Evolutionary conservation across 257 asterid species (phyloP), one percentile per base, ranked within the genome.

Genomic region (Nicotiana sylvestris): DNA sequence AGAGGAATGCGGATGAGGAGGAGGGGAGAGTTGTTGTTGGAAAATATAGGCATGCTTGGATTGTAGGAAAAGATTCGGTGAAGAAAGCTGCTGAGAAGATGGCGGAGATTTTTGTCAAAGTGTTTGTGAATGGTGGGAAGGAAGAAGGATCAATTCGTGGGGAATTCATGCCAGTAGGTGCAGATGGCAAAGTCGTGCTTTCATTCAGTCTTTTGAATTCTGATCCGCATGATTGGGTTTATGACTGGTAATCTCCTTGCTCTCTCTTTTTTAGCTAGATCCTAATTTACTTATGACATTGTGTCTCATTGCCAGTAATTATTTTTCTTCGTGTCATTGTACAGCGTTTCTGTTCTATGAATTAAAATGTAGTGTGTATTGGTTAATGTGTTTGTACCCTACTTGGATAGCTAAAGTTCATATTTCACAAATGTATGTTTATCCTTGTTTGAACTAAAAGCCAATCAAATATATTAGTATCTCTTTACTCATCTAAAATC

Each of bases 151-250:
- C 91, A 4, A 90, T 96, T 80, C 85, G 85, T 60, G 97, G 93
- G 81, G 99, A 93, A 91, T 94, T 96, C 89, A 94, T 96, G 98
- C 99, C 98, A 0, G 95, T 93, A n/a, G 99, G 96, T 78, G 95
- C 98, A 6, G 99, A 96, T 88, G 98, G 98, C 81, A 96, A 81
- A 86, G 87, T 94, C 70, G 99, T 94, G 87, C 94, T 96, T 82
- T 96, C 99, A 3, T 96, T 93, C 92, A 96, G 91, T 88, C 87
- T 94, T 92, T 90, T 96, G 91, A 96, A 96, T 90, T 88, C 98
- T 72, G 90, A 94, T 83, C 98, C 98, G 4, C 88, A 51, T 27
- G 92, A 92, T 87, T 92, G 97, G 98, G 85, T 83, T 37, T 96
- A 93, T 90, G 95, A 90, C 86, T 96, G 99, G 99, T 96, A 88